Base-by-base conservation (phyloP, 2,329 filamentous ascomycete genomes). In the Rachicladosporium sp. region DNA sequence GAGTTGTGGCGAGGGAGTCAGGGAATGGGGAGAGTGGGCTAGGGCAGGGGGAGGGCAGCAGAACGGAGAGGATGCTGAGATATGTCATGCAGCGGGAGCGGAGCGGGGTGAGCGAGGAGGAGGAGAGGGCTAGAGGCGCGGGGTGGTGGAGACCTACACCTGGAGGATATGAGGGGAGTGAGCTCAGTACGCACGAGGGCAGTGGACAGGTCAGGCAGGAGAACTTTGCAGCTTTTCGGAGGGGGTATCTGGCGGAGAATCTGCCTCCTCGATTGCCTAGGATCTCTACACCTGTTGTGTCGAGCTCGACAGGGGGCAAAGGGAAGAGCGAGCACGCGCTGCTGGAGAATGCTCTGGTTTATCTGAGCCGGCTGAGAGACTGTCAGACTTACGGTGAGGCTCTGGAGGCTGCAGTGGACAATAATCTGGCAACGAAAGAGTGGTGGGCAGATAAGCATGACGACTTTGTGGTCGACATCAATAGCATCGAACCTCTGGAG, bases 281-380 rank as follows among this genome's bases (percentile, higher is more conserved):
- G 11, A 48, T 55, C 30, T 50, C 49, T 1, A 50, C 52, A 15
- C 52, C 52, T 12, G 15, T 19, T 19, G 15, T 19, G 15, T 49
- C 52, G 2, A 40, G 46, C 12, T 35, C 35, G 10, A 30, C 43
- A 11, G 43, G 33, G 3, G 32, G 33, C 31, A n/a, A 33, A 5
- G 12, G 29, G 19, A 32, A 12, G 19, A 36, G 30, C 9, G 13
- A 33, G 13, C 33, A 33, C 4, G 10, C 29, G 3, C 15, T 19
- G 15, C 54, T 80, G 37, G 73, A 76, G 50, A 70, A 73, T 47
- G 70, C 73, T 1, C 71, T 81, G 50, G 70, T 67, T 49, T 81
- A 80, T 53, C 65, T 81, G 10, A 70, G 74, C 40, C 66, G 68
- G 38, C 61, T 81, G 45, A 71, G 74, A 10, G 64, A 65, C 39